phyloP scores from a whole-genome alignment of 2,329 filamentous ascomycete species.

The Hypomyces perniciosus region DNA sequence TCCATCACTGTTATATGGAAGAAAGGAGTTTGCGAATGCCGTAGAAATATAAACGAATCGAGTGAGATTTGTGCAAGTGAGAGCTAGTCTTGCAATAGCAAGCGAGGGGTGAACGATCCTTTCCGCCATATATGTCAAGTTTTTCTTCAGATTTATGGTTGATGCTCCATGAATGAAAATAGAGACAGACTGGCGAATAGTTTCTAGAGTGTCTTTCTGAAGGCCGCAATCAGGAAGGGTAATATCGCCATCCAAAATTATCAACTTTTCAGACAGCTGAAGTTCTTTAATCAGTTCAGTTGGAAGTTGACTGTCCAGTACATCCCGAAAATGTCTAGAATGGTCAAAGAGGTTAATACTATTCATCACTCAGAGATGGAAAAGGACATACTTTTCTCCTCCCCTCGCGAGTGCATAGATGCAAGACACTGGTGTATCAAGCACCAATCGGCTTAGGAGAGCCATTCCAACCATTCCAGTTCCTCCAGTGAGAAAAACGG shows the following conservation, averaged over 20 bases:
- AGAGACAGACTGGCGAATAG: neutral
- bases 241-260: neutral
- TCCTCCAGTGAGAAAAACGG: neutral
- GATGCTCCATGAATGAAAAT: constrained; percentile 4
- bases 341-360: neutral
- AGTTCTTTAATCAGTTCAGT: neutral
- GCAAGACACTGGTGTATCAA: neutral
- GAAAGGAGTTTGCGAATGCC: neutral
- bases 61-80: neutral
- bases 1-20: neutral
- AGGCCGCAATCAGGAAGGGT: neutral
- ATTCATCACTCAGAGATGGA: neutral
- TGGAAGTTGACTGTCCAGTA: neutral
- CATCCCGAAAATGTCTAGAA: neutral
- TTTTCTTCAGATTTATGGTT: neutral
- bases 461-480: constrained; percentile 5
- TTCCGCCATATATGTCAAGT: neutral
- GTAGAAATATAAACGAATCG: constrained; percentile 1
- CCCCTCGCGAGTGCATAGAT: constrained; percentile 1
- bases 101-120: neutral
- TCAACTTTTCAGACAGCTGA: neutral
- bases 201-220: neutral
- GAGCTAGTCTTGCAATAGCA: neutral
- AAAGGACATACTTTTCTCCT: neutral
- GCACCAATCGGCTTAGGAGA: neutral